A percentile compares a stretch with the other conserved stretches of the same genome.
These are phyloP conservation scores for Ephemerocybe angulata DNA, from an alignment of 768 basidiomycete species.

Conservation along the genomic window DNA sequence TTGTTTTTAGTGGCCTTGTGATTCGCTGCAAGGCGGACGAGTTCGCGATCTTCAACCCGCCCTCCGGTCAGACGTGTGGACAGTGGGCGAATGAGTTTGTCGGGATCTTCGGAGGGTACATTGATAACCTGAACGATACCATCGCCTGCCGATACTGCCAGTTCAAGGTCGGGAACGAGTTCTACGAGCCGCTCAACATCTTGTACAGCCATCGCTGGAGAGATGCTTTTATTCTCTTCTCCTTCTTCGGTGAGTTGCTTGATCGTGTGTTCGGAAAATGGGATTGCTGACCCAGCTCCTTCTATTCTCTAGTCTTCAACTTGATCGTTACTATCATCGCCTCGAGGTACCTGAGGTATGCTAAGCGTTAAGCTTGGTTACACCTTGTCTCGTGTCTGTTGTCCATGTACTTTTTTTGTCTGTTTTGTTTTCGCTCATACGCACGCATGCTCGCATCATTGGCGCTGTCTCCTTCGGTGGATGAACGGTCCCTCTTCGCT, in stretches of 20 bases:
- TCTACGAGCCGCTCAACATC: slow-evolving; percentile 67
- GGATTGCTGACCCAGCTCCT: no score
- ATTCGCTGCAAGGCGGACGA: slow-evolving; percentile 68
- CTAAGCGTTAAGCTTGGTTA: no score
- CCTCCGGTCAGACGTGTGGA: slow-evolving; percentile 66
- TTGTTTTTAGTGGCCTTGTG: slow-evolving; percentile 46
- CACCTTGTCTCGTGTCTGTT: no score
- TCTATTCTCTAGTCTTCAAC: no score
- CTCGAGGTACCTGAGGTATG: no score
- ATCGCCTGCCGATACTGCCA: slow-evolving; percentile 70
- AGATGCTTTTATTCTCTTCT: slow-evolving; percentile 35
- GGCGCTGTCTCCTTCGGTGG: no score
- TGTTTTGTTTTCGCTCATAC: no score
- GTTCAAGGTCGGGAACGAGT: slow-evolving; percentile 64
- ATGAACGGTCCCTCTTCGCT: no score
- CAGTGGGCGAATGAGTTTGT: slow-evolving; percentile 73
- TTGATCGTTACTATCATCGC: background rate
- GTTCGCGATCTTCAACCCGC: slow-evolving; percentile 69
- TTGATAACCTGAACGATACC: slow-evolving; percentile 63
- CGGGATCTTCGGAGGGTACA: slow-evolving; percentile 60
- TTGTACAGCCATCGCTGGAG: slow-evolving; percentile 59
- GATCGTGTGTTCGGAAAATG: no score
- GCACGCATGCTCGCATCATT: no score
- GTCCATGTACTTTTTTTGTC: no score
- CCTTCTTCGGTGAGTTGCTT: no score